Percentiles rank a stretch among this genome's conserved stretches.
phyloP scores from a whole-genome alignment of 495 filamentous ascomycete genomes.

The Penicillium pancosmium region DNA sequence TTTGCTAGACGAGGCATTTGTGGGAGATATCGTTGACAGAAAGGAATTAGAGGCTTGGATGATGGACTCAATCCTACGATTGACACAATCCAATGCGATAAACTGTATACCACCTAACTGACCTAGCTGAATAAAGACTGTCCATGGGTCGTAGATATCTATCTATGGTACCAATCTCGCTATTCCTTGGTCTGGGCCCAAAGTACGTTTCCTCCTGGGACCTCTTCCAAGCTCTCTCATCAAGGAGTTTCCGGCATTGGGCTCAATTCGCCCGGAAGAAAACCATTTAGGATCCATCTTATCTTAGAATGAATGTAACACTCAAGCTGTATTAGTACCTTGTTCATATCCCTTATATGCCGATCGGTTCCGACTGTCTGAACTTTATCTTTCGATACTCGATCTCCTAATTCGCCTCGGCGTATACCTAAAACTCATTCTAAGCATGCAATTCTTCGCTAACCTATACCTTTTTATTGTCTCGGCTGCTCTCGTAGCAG shows the following conservation, averaged over 20 bases:
- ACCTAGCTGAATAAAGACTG: neutral
- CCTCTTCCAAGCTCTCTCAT: neutral
- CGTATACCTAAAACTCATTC: neutral
- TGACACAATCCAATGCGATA: neutral
- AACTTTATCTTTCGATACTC: constrained; percentile 4
- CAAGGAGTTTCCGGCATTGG: constrained; percentile 13
- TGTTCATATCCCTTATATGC: constrained; percentile 7
- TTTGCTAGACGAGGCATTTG: neutral
- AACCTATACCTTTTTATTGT: constrained; percentile 10
- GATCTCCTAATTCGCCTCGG: neutral
- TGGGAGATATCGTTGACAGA: neutral
- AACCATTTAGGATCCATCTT: constrained; percentile 4
- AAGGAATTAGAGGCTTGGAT: neutral
- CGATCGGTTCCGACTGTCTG: neutral
- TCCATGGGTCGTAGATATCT: neutral
- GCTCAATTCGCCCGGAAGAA: constrained; percentile 6
- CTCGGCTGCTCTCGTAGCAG: constrained; percentile 11
- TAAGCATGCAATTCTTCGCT: neutral
- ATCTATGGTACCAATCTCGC: constrained; percentile 3
- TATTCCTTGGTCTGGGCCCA: constrained; percentile 1
- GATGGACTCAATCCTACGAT: neutral
- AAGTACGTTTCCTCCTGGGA: constrained; percentile 4
- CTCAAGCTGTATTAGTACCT: neutral
- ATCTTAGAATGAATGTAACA: constrained; percentile 13
- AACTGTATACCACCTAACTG: neutral